Percentiles rank a stretch among this genome's conserved stretches.
Evolutionary conservation across 139 green algal genomes (phyloP).

Genomic region (Chlamydomonas eustigma): DNA sequence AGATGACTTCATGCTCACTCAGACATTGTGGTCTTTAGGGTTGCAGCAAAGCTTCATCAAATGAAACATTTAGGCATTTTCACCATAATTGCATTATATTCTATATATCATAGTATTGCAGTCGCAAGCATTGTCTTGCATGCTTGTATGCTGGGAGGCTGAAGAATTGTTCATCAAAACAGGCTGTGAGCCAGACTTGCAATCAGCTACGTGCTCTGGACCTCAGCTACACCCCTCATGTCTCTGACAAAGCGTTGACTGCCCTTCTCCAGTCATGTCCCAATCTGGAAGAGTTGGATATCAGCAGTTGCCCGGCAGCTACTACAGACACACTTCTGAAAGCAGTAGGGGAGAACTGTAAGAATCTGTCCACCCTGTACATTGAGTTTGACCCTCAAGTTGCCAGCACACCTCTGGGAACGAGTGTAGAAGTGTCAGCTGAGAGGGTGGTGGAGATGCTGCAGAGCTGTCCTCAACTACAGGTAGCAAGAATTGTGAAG

Average conservation of each 20-base stretch:
- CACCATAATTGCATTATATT: neutral
- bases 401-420: neutral
- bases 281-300: conserved; percentile 3
- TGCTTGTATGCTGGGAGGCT: neutral
- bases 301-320: neutral
- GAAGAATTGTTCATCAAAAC: neutral
- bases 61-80: too few relatives aligned
- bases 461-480: neutral
- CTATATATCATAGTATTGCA: neutral
- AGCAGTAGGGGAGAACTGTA: neutral
- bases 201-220: conserved; percentile 1
- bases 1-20: too few relatives aligned
- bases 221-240: neutral
- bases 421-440: neutral
- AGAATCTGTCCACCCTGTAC: neutral
- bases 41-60: too few relatives aligned
- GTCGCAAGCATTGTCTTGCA: neutral
- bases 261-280: neutral
- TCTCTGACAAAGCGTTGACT: neutral
- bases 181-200: neutral
- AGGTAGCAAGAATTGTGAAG: too few relatives aligned
- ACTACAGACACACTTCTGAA: neutral
- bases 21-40: too few relatives aligned
- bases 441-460: neutral
- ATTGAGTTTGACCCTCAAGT: neutral